Base-by-base conservation (phyloP, 495 filamentous ascomycete genomes). In the Bryoglossum gracile region DNA sequence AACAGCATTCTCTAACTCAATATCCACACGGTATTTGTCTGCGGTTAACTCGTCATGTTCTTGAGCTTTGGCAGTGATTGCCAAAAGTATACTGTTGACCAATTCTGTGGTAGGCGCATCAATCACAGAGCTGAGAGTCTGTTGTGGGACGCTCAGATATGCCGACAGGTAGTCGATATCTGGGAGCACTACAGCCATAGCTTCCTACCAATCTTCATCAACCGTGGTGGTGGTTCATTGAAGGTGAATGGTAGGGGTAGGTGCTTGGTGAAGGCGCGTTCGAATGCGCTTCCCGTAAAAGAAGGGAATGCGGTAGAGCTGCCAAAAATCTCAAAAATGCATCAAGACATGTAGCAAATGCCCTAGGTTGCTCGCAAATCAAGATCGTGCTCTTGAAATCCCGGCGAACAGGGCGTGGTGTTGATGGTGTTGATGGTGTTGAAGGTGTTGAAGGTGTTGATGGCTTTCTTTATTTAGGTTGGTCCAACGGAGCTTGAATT, bases 1-100 rank as follows among this genome's bases (percentile, higher is more conserved):
- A 13, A 94, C 82, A 21, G 83, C 80, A 66, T 84, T 90, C 63
- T 97, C 92, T 8, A 97, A 72, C 68, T 97, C 92, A n/a, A 97
- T 87, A 48, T 89, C 86, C 13, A 85, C 63, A 43, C 84, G 83
- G 36, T 94, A 75, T 65, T 94, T 95, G 36, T 92, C 84, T 5
- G 90, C 81, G 50, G 78, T 81, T 11, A 91, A 65, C 32, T 80
- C 76, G 55, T 95, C 88, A 55, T 77, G 76, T 55, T 95, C 89
- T 39, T 78, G 83, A 23, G 87, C 84, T 66, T 87, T 94, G 23
- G 70, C 69, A 18, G 80, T 73, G 40, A 96, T 76, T 3, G 75
- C 74, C 9, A 74, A 65, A 11, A 96, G 68, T 23, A 96, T 70
- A 26, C 73, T 66, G 39, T 73, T 75, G 41, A 94, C 84, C 13